These are phyloP conservation scores for Fraxinus platypoda DNA, from an alignment of 305 asterid species.

Conservation along the genomic window DNA sequence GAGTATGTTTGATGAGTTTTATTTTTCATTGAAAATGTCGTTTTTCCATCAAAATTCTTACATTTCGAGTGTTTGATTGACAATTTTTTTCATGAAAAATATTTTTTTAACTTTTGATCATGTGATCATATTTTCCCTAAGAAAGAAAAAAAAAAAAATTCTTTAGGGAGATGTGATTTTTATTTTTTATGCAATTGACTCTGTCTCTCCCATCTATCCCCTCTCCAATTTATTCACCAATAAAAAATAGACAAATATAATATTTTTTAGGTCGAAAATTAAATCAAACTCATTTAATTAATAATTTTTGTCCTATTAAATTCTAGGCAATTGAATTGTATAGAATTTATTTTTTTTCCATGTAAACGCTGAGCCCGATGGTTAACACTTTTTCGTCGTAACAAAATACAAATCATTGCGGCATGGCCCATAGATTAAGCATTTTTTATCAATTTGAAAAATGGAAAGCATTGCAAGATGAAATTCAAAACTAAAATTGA, in stretches of 20 bases:
- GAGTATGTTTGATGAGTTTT: not conserved
- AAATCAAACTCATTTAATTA: too few relatives aligned
- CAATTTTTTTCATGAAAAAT: too few relatives aligned
- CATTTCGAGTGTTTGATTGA: not conserved
- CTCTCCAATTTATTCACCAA: not conserved
- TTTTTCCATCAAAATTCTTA: too few relatives aligned
- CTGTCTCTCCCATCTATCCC: too few relatives aligned
- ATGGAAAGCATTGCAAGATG: not conserved
- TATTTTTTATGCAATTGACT: too few relatives aligned
- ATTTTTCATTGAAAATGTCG: not conserved
- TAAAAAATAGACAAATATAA: too few relatives aligned
- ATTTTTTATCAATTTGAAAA: not conserved
- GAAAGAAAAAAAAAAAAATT: too few relatives aligned
- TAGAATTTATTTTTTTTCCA: too few relatives aligned
- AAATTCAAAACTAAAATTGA: not conserved
- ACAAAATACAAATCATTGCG: not conserved
- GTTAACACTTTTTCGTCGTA: not conserved
- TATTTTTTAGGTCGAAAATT: too few relatives aligned
- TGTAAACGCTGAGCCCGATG: not conserved
- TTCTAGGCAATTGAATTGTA: not conserved
- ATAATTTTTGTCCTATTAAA: too few relatives aligned
- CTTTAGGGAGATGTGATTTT: not conserved
- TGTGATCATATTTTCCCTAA: too few relatives aligned
- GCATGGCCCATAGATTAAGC: not conserved
- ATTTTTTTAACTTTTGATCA: too few relatives aligned